Evolutionary conservation across 345 rosid genomes (phyloP).

Genomic region (Capsella bursapastoris): DNA sequence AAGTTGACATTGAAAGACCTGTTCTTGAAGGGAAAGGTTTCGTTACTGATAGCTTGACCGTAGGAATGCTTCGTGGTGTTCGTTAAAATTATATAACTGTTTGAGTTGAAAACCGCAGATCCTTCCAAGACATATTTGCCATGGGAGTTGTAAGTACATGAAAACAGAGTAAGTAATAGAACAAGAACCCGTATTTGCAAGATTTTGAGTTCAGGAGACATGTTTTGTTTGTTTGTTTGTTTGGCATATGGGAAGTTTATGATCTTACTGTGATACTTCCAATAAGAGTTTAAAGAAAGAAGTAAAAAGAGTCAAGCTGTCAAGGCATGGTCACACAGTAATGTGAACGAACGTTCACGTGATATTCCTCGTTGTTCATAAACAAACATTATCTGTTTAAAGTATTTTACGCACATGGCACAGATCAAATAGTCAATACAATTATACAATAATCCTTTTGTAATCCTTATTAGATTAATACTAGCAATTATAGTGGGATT

Average conservation of each 20-base stretch:
- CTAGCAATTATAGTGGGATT: too few relatives aligned
- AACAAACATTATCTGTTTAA: neutral
- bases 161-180: conserved; percentile 17
- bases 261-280: neutral
- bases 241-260: too few relatives aligned
- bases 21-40: conserved; percentile 40
- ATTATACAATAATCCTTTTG: neutral
- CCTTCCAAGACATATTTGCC: neutral
- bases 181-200: neutral
- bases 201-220: too few relatives aligned
- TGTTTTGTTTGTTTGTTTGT: too few relatives aligned
- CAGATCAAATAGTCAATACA: neutral
- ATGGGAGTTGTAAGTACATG: neutral
- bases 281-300: neutral
- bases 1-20: conserved; percentile 53
- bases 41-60: conserved; percentile 53
- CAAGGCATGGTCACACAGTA: neutral
- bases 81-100: conserved; percentile 51
- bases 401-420: conserved; percentile 11
- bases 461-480: neutral
- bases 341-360: conserved; percentile 8
- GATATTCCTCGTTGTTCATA: neutral
- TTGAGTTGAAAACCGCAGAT: neutral
- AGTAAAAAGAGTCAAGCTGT: neutral
- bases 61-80: conserved; percentile 37